Percentiles rank a stretch among this genome's conserved stretches.
These are phyloP conservation scores for Russula earlei DNA, from an alignment of 768 basidiomycete genomes.

Conservation along the genomic window DNA sequence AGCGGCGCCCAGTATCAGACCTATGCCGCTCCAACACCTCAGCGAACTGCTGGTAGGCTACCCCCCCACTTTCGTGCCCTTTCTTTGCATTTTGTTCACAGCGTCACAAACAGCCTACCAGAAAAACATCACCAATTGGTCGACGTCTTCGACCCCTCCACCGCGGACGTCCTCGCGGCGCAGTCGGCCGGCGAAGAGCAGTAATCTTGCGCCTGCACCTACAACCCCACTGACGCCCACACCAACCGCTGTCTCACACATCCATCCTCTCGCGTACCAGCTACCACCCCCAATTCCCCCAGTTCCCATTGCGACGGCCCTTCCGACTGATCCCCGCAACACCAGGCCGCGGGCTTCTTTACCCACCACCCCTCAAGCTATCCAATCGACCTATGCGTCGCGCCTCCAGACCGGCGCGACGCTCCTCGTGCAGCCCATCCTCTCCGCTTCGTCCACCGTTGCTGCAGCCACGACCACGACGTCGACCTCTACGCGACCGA, in stretches of 20 bases:
- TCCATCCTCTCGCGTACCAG: constrained; percentile 21
- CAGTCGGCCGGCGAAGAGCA: constrained; percentile 33
- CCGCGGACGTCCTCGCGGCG: constrained; percentile 39
- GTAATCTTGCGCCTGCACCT: constrained; percentile 32
- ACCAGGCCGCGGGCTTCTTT: constrained; percentile 26
- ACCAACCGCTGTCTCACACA: constrained; percentile 32
- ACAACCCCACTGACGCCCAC: constrained; percentile 16
- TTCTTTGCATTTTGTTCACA: constrained; percentile 1
- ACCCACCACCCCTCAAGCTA: constrained; percentile 57
- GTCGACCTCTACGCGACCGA: constrained; percentile 29
- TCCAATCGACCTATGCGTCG: constrained; percentile 76
- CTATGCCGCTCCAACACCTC: constrained; percentile 27
- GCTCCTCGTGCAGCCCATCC: constrained; percentile 83
- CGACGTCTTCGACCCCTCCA: constrained; percentile 46
- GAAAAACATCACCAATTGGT: constrained; percentile 66
- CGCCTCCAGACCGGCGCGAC: constrained; percentile 86
- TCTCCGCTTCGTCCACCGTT: constrained; percentile 28
- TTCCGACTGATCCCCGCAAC: constrained; percentile 34
- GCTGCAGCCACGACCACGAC: constrained; percentile 33
- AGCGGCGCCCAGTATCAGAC: constrained; percentile 28
- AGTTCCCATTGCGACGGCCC: constrained; percentile 27
- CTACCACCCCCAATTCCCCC: constrained; percentile 26
- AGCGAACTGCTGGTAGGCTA: constrained; percentile 18
- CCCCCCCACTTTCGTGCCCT: neutral
- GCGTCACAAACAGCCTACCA: constrained; percentile 38